Conservation (phyloP, 352 stramenopile genomes). For the Pythium sukuiense region DNA sequence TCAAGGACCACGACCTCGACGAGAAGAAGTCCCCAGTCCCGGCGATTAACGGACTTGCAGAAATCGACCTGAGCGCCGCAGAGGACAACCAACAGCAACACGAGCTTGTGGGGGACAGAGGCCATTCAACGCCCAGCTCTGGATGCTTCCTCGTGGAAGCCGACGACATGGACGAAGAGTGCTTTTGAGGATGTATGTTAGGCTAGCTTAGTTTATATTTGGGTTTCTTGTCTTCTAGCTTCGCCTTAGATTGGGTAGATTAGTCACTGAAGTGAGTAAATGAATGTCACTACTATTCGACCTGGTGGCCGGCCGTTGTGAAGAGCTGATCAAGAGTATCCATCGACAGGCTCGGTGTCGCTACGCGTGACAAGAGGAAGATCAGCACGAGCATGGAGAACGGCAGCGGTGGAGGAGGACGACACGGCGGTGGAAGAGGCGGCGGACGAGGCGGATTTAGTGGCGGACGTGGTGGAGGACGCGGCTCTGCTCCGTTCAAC, state of each 20-base stretch:
- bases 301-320: background rate
- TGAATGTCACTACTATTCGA: background rate
- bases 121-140: background rate
- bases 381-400: slow-evolving; percentile 7
- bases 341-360: background rate
- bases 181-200: background rate
- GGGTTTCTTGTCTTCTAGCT: background rate
- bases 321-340: slow-evolving; percentile 1
- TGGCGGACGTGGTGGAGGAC: slow-evolving; percentile 7
- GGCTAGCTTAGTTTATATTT: background rate
- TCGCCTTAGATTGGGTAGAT: background rate
- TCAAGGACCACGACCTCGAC: background rate
- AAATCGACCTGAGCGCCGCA: slow-evolving; percentile 13
- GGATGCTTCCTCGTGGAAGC: slow-evolving; percentile 26
- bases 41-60: slow-evolving; percentile 10
- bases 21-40: background rate
- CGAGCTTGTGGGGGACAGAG: background rate
- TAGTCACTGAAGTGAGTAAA: background rate
- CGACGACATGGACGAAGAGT: slow-evolving; percentile 13
- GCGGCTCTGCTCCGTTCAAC: background rate
- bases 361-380: background rate
- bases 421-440: background rate
- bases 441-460: slow-evolving; percentile 2
- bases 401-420: slow-evolving; percentile 8
- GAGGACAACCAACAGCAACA: slow-evolving; percentile 8